These are phyloP conservation scores for Clavispora santaluciae DNA, from an alignment of 805 yeast species.

Conservation along the genomic window DNA sequence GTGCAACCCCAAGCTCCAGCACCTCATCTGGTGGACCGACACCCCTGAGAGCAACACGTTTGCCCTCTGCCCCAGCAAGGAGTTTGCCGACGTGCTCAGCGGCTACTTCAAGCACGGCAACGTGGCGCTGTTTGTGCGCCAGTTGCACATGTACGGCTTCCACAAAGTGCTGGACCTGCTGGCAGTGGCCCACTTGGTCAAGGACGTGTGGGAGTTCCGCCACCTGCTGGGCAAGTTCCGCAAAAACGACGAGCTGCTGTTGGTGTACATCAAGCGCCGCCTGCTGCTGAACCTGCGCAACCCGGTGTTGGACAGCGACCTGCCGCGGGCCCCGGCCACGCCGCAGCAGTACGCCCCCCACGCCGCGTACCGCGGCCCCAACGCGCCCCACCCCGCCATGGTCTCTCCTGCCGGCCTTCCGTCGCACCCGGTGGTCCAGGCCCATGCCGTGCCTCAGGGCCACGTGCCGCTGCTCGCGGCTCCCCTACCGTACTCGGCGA, in stretches of 20 bases:
- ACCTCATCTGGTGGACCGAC: constrained; percentile 41
- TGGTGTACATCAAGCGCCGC: constrained; percentile 46
- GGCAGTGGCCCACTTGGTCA: constrained; percentile 9
- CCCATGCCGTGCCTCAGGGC: too few species aligned
- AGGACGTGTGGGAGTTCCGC: constrained; percentile 51
- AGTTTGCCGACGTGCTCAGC: constrained; percentile 57
- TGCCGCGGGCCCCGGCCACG: not conserved
- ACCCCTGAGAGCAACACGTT: constrained; percentile 50
- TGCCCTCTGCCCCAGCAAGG: constrained; percentile 60
- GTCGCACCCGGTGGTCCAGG: too few species aligned
- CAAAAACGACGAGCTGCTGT: constrained; percentile 42
- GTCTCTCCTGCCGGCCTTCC: not conserved
- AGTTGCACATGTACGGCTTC: constrained; percentile 94
- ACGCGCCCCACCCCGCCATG: not conserved
- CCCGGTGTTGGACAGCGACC: constrained; percentile 5
- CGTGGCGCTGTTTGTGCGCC: constrained; percentile 88
- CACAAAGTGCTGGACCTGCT: constrained; percentile 62
- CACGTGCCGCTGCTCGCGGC: not conserved
- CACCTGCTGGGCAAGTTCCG: constrained; percentile 48
- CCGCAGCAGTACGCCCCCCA: constrained; percentile 1
- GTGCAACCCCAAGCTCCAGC: constrained; percentile 27
- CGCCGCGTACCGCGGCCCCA: constrained; percentile 4
- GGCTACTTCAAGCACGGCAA: constrained; percentile 90
- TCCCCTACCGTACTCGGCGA: not conserved
- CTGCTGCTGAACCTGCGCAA: constrained; percentile 33